Base-by-base conservation (phyloP, 495 filamentous ascomycete genomes). In the Pyrenopolyporus hunteri region DNA sequence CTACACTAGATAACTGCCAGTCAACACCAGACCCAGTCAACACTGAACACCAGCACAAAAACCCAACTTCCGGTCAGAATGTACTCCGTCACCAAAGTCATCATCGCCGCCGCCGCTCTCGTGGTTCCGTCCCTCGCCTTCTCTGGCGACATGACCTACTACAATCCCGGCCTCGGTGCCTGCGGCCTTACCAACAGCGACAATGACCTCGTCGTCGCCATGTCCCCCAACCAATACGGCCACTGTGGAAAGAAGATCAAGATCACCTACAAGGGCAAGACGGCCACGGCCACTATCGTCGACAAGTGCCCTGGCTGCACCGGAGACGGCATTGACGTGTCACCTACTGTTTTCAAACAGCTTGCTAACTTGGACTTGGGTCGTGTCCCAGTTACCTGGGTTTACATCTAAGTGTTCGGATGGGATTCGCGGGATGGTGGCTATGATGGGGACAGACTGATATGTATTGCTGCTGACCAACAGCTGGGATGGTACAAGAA, bases 221-320 rank as follows among this genome's bases (percentile, higher is more conserved):
- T 82, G 43, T 75, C 74, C 13, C 46, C 70, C 2, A 46, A 49
- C 22, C 48, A 75, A 31, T 69, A 76, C 7, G 75, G 77, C 32
- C 78, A 81, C 73, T 93, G 90, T 71, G 86, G 83, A 67, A 81
- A 81, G 73, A 78, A 69, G 20, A 84, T 90, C 68, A 83, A 78
- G 35, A 81, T 93, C 73, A 66, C 52, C 39, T 71, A 65, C 58
- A 72, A 76, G 19, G 87, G 85, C 69, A 83, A 83, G 71, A 80
- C 81, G 9, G 63, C 63, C 43, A 77, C 58, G 4, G 88, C 83
- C 28, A 81, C 57, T 14, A 82, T 91, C 25, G 83, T 84, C 16
- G 90, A 93, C 80, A 88, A 89, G 73, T 93, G 90, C 78, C 82
- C 83, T 71, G 87, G 88, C 61, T 92, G 90, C 65, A 55, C 39